Evolutionary conservation across 1,284 basidiomycete genomes (phyloP).

Genomic region (Kalmanozyma brasiliensis): DNA sequence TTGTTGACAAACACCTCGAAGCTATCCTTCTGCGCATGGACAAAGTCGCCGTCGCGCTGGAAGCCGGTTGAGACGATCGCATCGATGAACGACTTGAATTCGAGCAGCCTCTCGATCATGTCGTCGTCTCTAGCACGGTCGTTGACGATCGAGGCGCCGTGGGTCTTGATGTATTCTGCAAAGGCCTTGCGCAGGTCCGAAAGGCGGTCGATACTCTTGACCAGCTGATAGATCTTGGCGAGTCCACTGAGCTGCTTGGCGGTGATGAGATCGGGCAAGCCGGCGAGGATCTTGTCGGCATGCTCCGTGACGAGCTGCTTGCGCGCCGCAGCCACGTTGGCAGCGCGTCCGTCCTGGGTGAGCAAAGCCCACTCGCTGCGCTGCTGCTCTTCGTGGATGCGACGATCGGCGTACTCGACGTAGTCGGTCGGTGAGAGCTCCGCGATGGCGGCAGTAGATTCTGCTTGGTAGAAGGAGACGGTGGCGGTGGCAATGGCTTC

Average conservation of each 20-base stretch:
- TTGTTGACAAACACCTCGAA: slow-evolving; percentile 84
- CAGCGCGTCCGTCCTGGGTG: slow-evolving; percentile 18
- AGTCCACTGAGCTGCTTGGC: slow-evolving; percentile 30
- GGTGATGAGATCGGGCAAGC: slow-evolving; percentile 47
- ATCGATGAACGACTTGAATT: slow-evolving; percentile 54
- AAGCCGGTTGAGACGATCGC: slow-evolving; percentile 44
- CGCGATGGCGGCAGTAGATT: slow-evolving; percentile 27
- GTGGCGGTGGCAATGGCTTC: slow-evolving; percentile 36
- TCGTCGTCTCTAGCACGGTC: slow-evolving; percentile 56
- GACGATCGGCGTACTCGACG: slow-evolving; percentile 42
- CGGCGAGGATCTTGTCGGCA: slow-evolving; percentile 37
- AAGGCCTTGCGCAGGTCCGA: slow-evolving; percentile 47
- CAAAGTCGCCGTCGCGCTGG: slow-evolving; percentile 60
- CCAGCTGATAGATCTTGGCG: slow-evolving; percentile 36
- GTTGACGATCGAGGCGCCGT: slow-evolving; percentile 52
- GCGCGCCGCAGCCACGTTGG: slow-evolving; percentile 35
- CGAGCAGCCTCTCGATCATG: slow-evolving; percentile 62
- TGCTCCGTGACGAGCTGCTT: slow-evolving; percentile 45
- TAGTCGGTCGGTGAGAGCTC: slow-evolving; percentile 30
- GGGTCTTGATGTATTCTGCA: slow-evolving; percentile 43
- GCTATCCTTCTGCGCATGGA: slow-evolving; percentile 73
- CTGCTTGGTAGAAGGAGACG: slow-evolving; percentile 38
- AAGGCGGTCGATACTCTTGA: slow-evolving; percentile 41
- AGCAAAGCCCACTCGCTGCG: slow-evolving; percentile 47
- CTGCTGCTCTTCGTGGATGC: slow-evolving; percentile 43